Evolutionary conservation across 768 basidiomycete species (phyloP), one percentile per base, ranked within the genome.

Genomic region (Lentinula lateritia): DNA sequence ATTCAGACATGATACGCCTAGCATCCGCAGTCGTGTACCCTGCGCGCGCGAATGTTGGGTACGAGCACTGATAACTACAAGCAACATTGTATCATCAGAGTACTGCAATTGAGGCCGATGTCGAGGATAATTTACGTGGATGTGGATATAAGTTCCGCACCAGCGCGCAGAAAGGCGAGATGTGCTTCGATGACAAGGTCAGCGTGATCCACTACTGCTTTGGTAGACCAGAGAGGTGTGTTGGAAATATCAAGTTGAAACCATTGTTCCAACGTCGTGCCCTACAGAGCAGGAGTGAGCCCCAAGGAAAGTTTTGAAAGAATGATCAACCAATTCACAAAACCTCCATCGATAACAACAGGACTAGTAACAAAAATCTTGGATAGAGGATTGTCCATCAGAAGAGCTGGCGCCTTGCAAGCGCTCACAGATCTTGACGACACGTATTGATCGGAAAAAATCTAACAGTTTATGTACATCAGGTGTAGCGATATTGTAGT

Each of bases 221-320:
- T 80, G 0, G 86, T 83, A 13, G 90, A 92, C 92, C 91, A 93
- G 23, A 93, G 72, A 2, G 86, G 79, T 1, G 81, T 80, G 38
- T 80, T 70, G 1, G 83, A 75, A 50, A 84, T 80, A 63, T 80
- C 73, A 38, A 78, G 61, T 42, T 75, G 70, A 66, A 83, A 76
- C 23, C 75, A 69, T 50, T 80, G 78, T 66, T 89, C 86, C 18
- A 89, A 74, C 0, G 80, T 83, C 6, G 84, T 83, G 43, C 89
- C 88, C 89, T 90, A 39, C 41, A n/a, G 20, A 20, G 18, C 4
- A 28, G 34, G 12, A 16, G 6, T 35, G 15, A 35, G n/a, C 6
- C 8, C 23, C 28, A 28, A 1, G 28, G 28, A 50, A 50, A 34
- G 15, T 13, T 23, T 3, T 52, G 28, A 15, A 6, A 15, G 16